Base-by-base conservation (phyloP, 2,329 filamentous ascomycete genomes). In the Thelonectria discophora region DNA sequence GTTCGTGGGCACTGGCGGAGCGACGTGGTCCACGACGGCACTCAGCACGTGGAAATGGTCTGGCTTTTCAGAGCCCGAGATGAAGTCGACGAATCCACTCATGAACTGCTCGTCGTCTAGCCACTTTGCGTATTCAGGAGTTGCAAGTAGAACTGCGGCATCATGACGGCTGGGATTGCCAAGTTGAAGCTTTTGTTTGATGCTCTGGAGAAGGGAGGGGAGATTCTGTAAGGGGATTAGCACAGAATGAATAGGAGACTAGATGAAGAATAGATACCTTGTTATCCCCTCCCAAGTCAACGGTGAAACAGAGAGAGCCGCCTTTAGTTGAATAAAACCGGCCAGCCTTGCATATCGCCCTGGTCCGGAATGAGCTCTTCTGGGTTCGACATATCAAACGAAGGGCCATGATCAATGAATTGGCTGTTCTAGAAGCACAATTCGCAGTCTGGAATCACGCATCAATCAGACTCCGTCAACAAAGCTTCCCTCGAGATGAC, bases 11-110 rank as follows among this genome's bases (percentile, higher is more conserved):
- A 66, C 62, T 6, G 72, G 67, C 9, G 80, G 79, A 20, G 79
- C 74, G 32, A 90, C 73, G 9, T 82, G 80, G 70, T 89, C 87
- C 27, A 88, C 82, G 5, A 87, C 82, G 12, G 83, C 88, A 21
- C 78, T 78, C 13, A 89, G 65, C 8, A 88, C 75, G 62, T 83
- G 77, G 34, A 86, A 75, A 21, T 77, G 68, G 5, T 62, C 57
- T 49, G 79, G 72, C 39, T 80, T 78, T 12, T 65, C 66, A 21
- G 73, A 69, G 45, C 83, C 82, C 15, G 81, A 77, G 21, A 87
- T 75, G 72, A 83, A 79, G 10, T 76, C 71, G 11, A 81, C 78
- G 51, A 86, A 77, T 6, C 77, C 69, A 13, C 52, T 47, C 71
- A 83, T 78, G 61, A 84, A 81, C 0, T 48, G 65, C 24, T 74